A percentile compares a stretch with the other conserved stretches of the same genome.
phyloP scores from a whole-genome alignment of 2,329 filamentous ascomycete species.

The Arthrobotrys entomopaga region DNA sequence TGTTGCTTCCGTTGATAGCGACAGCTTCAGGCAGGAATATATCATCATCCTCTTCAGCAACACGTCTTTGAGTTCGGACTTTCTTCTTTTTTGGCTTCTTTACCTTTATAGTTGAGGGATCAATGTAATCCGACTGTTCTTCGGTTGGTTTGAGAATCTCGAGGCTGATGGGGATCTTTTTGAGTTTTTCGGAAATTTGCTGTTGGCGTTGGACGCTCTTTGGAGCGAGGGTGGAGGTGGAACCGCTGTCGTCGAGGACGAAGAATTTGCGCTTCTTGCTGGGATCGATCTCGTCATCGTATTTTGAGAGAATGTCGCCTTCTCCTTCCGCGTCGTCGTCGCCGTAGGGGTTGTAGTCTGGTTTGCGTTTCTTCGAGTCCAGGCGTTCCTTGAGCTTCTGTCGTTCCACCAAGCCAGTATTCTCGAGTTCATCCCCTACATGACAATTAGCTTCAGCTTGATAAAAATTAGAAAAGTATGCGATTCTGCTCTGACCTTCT shows the following conservation, averaged over 20 bases:
- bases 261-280: constrained; percentile 85
- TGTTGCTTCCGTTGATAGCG: constrained; percentile 43
- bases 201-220: constrained; percentile 67
- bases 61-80: constrained; percentile 58
- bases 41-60: constrained; percentile 69
- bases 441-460: neutral
- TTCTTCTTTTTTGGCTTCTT: constrained; percentile 90
- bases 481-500: constrained; percentile 66
- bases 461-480: constrained; percentile 60
- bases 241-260: constrained; percentile 82
- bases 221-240: constrained; percentile 71
- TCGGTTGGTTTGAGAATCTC: constrained; percentile 75
- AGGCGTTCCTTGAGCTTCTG: constrained; percentile 80
- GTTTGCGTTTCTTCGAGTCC: constrained; percentile 88
- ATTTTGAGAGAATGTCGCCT: constrained; percentile 81
- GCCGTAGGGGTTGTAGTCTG: constrained; percentile 85
- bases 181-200: constrained; percentile 70
- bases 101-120: constrained; percentile 85
- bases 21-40: constrained; percentile 65
- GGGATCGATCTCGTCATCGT: constrained; percentile 92
- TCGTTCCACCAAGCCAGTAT: constrained; percentile 75
- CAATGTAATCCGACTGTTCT: constrained; percentile 85
- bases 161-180: constrained; percentile 77
- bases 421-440: constrained; percentile 89
- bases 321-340: constrained; percentile 71